Evolutionary conservation across 2,329 filamentous ascomycete genomes (phyloP).

Genomic region (Fusarium concolor): DNA sequence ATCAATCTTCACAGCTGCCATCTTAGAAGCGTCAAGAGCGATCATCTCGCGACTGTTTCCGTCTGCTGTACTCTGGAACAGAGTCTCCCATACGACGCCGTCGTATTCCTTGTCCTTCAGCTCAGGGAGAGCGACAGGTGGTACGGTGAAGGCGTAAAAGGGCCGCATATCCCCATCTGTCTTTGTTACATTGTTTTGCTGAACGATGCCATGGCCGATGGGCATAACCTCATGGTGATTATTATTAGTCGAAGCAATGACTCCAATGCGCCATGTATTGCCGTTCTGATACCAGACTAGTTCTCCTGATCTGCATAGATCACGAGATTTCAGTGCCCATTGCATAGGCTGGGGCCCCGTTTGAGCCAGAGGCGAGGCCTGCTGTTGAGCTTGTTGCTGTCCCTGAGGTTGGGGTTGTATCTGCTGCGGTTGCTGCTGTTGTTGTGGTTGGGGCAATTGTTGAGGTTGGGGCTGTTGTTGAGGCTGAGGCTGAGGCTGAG

Average conservation of each 20-base stretch:
- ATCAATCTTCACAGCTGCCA: conserved; percentile 62
- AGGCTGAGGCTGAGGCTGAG: conserved; percentile 19
- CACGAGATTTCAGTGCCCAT: conserved; percentile 51
- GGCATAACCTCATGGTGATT: conserved; percentile 55
- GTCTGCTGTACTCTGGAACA: conserved; percentile 52
- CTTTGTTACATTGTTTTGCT: conserved; percentile 55
- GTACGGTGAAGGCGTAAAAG: conserved; percentile 64
- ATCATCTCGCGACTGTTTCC: conserved; percentile 55
- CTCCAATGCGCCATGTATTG: conserved; percentile 61
- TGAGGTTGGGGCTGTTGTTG: conserved; percentile 29
- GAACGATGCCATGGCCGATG: conserved; percentile 54
- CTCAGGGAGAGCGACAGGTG: conserved; percentile 54
- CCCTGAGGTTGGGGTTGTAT: conserved; percentile 19
- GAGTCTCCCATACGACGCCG: conserved; percentile 56
- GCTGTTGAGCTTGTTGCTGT: conserved; percentile 37
- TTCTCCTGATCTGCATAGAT: conserved; percentile 61
- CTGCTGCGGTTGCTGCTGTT: conserved; percentile 22
- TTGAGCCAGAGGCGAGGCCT: conserved; percentile 36
- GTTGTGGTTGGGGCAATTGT: conserved; percentile 20
- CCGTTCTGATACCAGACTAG: conserved; percentile 63
- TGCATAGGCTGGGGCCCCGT: conserved; percentile 34
- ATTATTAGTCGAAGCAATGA: conserved; percentile 53
- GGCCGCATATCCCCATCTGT: conserved; percentile 58
- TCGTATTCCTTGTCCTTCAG: conserved; percentile 56
- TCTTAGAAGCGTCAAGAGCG: conserved; percentile 63